These are phyloP conservation scores for Phylloporus sp. DNA, from an alignment of 768 basidiomycete species.

Conservation along the genomic window DNA sequence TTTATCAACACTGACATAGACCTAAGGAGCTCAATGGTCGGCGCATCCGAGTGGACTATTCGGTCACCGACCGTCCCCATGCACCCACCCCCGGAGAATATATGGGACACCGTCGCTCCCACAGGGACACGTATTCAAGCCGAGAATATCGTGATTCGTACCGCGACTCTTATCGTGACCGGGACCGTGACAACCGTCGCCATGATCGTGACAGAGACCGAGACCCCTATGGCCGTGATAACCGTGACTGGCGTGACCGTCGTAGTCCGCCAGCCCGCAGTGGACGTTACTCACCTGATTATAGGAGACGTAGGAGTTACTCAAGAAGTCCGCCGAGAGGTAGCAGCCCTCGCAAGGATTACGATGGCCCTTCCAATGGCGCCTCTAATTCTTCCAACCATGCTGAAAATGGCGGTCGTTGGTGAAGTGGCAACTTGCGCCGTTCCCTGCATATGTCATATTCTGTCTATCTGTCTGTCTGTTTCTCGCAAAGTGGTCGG, in stretches of 20 bases:
- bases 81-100: slow-evolving; percentile 97
- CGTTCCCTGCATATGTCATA: slow-evolving; percentile 18
- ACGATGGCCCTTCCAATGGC: slow-evolving; percentile 40
- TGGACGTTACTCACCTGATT: slow-evolving; percentile 72
- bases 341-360: slow-evolving; percentile 51
- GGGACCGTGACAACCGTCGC: slow-evolving; percentile 40
- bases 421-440: slow-evolving; percentile 43
- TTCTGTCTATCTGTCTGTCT: slow-evolving; percentile 25
- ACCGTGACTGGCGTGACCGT: slow-evolving; percentile 73
- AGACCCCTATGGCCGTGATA: slow-evolving; percentile 66
- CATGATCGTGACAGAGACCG: slow-evolving; percentile 45
- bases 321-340: slow-evolving; percentile 78
- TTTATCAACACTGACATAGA: slow-evolving; percentile 4
- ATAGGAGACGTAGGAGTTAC: slow-evolving; percentile 69
- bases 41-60: slow-evolving; percentile 94
- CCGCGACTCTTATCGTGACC: slow-evolving; percentile 43
- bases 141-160: slow-evolving; percentile 45
- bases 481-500: slow-evolving; percentile 38
- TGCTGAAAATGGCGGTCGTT: slow-evolving; percentile 47
- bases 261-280: slow-evolving; percentile 67
- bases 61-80: slow-evolving; percentile 90
- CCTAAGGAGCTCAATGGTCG: slow-evolving; percentile 90
- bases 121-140: slow-evolving; percentile 41
- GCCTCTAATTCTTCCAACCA: slow-evolving; percentile 33
- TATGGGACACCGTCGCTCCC: slow-evolving; percentile 79